Evolutionary conservation across 352 stramenopile species (phyloP).

Genomic region (Phytophthora palmivora): DNA sequence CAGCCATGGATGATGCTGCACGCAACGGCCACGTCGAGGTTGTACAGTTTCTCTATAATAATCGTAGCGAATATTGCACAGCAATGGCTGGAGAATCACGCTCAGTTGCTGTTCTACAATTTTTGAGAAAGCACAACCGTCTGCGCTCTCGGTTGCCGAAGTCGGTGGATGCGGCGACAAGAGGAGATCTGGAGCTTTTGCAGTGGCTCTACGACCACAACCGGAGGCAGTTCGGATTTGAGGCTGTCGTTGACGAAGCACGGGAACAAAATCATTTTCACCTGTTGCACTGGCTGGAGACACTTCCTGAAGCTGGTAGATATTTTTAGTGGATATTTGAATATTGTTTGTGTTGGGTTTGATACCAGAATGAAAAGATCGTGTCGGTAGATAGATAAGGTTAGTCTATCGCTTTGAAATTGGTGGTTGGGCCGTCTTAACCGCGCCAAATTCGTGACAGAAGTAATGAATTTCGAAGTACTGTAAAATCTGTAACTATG

Average conservation of each 20-base stretch:
- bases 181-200: slow-evolving; percentile 44
- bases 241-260: slow-evolving; percentile 35
- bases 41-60: slow-evolving; percentile 42
- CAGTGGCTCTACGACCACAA: slow-evolving; percentile 48
- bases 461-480: too few relatives aligned
- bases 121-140: slow-evolving; percentile 38
- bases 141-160: slow-evolving; percentile 37
- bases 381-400: too few relatives aligned
- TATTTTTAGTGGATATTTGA: slow-evolving; percentile 37
- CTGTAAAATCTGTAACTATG: too few relatives aligned
- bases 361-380: too few relatives aligned
- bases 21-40: slow-evolving; percentile 39
- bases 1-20: slow-evolving; percentile 49
- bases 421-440: too few relatives aligned
- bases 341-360: neutral
- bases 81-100: slow-evolving; percentile 32
- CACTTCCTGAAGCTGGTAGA: slow-evolving; percentile 35
- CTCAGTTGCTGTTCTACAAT: slow-evolving; percentile 44
- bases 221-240: slow-evolving; percentile 41
- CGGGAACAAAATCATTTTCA: slow-evolving; percentile 42
- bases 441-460: too few relatives aligned
- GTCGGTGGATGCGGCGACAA: slow-evolving; percentile 30
- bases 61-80: slow-evolving; percentile 51
- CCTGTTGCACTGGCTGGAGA: slow-evolving; percentile 48
- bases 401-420: too few relatives aligned